Evolutionary conservation across 768 basidiomycete species (phyloP), one percentile per base, ranked within the genome.

Genomic region (Suillus variegatus): DNA sequence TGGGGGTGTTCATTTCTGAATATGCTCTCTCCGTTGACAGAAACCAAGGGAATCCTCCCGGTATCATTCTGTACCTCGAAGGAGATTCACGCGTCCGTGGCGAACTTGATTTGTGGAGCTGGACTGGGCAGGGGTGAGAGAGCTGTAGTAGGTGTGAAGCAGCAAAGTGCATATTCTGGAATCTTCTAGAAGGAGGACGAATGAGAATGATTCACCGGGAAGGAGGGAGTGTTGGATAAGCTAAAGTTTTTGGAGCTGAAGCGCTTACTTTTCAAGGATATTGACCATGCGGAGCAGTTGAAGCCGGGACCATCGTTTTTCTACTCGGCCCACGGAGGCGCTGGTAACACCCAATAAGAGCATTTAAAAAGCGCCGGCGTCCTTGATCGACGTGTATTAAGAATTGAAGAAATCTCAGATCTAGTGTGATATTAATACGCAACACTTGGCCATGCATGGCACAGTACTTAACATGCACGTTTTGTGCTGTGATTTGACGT

Each of bases 181-280:
- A 47, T 47, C 46, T 13, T 47, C 46, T 13, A 10, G 10, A 12
- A 71, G 47, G 3, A 75, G 68, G 4, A 72, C 36, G 61, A 88
- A 86, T 0, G 72, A 60, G 52, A 89, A 70, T 3, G 70, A 38
- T 78, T 93, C 90, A 5, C 80, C 84, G 0, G 88, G 87, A 13
- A 93, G 79, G 2, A 92, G 81, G 0, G 90, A 90, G 44, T 82
- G 85, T 63, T 76, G 78, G 28, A 93, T 82, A 46, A 92, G 77
- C 55, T 86, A 81, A 0, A 91, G 73, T 70, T 92, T 89, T 72
- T 86, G 72, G 46, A 82, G 73, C 47, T 38, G 36, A 38, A 1
- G 36, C 36, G 7, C 10, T 79, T 79, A 28, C 46, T 35, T 2
- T 41, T 25, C 20, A 65, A 4, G 10, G 36, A 36, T 9, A 36